These are phyloP conservation scores for Coprinopsis marcescibilis DNA, from an alignment of 768 basidiomycete species.

Conservation along the genomic window DNA sequence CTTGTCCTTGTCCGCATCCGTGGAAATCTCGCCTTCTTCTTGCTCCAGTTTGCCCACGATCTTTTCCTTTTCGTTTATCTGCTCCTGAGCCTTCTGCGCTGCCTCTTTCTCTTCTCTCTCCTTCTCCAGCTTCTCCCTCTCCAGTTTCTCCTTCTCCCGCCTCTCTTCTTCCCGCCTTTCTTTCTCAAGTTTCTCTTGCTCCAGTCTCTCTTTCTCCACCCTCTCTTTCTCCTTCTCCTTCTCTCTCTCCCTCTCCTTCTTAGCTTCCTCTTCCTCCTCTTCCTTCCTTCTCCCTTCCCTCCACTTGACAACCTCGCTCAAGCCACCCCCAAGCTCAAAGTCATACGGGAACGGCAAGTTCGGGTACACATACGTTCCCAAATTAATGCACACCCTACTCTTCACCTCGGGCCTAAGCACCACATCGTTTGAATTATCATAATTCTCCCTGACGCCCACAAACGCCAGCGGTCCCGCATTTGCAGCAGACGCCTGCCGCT, in stretches of 20 bases:
- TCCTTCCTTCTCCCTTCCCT: constrained; percentile 13
- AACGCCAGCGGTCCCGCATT: background rate
- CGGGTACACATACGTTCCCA: constrained; percentile 58
- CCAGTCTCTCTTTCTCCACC: background rate
- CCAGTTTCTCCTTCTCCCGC: constrained; percentile 11
- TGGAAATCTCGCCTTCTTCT: constrained; percentile 14
- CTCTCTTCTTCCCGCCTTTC: constrained; percentile 18
- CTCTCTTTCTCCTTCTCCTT: background rate
- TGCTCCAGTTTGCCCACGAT: constrained; percentile 13
- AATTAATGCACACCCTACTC: constrained; percentile 29
- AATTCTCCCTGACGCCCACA: constrained; percentile 1
- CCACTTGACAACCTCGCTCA: constrained; percentile 11
- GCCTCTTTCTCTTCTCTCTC: constrained; percentile 8
- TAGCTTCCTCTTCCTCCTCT: constrained; percentile 11
- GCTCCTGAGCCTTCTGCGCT: constrained; percentile 14
- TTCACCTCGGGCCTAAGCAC: constrained; percentile 12
- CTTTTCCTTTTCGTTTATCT: constrained; percentile 14
- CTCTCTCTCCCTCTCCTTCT: constrained; percentile 9
- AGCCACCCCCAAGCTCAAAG: constrained; percentile 31
- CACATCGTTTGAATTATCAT: constrained; percentile 4
- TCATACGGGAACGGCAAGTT: constrained; percentile 54
- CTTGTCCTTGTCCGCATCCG: constrained; percentile 15
- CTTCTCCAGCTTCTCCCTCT: constrained; percentile 10
- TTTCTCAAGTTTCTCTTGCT: constrained; percentile 8
- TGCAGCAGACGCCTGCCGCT: background rate